Percentiles rank a stretch among this genome's conserved stretches.
phyloP scores from a whole-genome alignment of 1,139 yeast species.

The Yamadazyma triangularis region DNA sequence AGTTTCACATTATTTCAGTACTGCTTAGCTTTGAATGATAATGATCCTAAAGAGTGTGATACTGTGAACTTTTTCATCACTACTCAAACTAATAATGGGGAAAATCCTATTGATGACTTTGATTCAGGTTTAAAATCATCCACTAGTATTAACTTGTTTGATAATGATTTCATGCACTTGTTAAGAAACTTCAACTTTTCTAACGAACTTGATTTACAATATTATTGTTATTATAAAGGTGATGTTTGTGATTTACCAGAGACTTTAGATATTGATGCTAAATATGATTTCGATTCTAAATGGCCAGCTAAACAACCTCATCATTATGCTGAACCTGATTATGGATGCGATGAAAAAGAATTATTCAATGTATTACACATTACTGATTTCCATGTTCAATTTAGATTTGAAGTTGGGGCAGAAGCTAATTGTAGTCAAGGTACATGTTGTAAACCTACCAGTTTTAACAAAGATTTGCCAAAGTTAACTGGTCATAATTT shows the following conservation, averaged over 20 bases:
- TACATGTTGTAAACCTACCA: slow-evolving; percentile 47
- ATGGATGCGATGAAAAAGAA: slow-evolving; percentile 14
- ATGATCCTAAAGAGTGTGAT: slow-evolving; percentile 30
- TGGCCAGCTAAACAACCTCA: slow-evolving; percentile 29
- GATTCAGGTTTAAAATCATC: slow-evolving; percentile 21
- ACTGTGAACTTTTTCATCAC: slow-evolving; percentile 36
- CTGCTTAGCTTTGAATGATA: slow-evolving; percentile 28
- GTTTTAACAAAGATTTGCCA: slow-evolving; percentile 27
- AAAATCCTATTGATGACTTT: slow-evolving; percentile 14
- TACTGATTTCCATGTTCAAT: slow-evolving; percentile 60
- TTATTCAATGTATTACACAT: slow-evolving; percentile 60
- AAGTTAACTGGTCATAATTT: slow-evolving; percentile 26
- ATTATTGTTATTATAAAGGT: slow-evolving; percentile 28
- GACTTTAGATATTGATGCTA: slow-evolving; percentile 22
- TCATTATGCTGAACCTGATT: slow-evolving; percentile 22
- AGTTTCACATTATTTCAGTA: slow-evolving; percentile 33
- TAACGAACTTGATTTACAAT: slow-evolving; percentile 32
- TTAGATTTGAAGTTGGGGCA: slow-evolving; percentile 51
- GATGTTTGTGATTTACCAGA: slow-evolving; percentile 26
- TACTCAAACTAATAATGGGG: slow-evolving; percentile 22
- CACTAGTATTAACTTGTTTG: slow-evolving; percentile 30
- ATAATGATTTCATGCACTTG: slow-evolving; percentile 38
- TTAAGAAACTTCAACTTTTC: slow-evolving; percentile 31
- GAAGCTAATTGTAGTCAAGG: slow-evolving; percentile 56
- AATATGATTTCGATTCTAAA: slow-evolving; percentile 23